Evolutionary conservation across 2,329 filamentous ascomycete genomes (phyloP).

Genomic region (Botrytis fragariae): DNA sequence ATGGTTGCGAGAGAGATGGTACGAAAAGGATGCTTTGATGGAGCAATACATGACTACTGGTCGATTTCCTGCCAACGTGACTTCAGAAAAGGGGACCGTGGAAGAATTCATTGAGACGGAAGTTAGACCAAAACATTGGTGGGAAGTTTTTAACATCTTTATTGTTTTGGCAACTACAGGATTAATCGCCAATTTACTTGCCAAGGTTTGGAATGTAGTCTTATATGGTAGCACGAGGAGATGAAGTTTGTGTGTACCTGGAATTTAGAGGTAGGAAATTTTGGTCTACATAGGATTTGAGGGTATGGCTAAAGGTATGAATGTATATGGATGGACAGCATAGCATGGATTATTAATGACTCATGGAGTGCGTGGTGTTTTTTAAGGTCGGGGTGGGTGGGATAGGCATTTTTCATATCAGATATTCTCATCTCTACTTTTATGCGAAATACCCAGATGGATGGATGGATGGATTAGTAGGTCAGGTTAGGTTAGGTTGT

Average conservation of each 20-base stretch:
- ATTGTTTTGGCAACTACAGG: slow-evolving; percentile 34
- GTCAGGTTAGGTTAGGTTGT: neutral
- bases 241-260: neutral
- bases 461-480: neutral
- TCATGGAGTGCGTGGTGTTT: slow-evolving; percentile 3
- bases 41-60: slow-evolving; percentile 78
- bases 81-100: slow-evolving; percentile 24
- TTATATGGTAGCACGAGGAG: neutral
- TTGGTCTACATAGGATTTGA: neutral
- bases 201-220: slow-evolving; percentile 28
- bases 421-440: slow-evolving; percentile 12
- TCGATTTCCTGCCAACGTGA: slow-evolving; percentile 60
- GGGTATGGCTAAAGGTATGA: neutral
- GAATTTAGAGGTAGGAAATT: neutral
- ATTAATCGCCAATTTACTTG: slow-evolving; percentile 32
- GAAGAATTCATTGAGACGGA: slow-evolving; percentile 37
- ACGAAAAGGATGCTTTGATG: slow-evolving; percentile 85
- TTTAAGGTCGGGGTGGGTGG: neutral
- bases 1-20: slow-evolving; percentile 86
- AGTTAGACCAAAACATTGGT: slow-evolving; percentile 36
- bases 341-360: slow-evolving; percentile 14
- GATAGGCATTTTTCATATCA: slow-evolving; percentile 12
- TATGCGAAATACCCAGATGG: slow-evolving; percentile 16
- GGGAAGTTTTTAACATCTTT: slow-evolving; percentile 38
- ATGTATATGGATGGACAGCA: slow-evolving; percentile 9